phyloP scores from a whole-genome alignment of 306 rosid species.

The Trifolium subterraneum region DNA sequence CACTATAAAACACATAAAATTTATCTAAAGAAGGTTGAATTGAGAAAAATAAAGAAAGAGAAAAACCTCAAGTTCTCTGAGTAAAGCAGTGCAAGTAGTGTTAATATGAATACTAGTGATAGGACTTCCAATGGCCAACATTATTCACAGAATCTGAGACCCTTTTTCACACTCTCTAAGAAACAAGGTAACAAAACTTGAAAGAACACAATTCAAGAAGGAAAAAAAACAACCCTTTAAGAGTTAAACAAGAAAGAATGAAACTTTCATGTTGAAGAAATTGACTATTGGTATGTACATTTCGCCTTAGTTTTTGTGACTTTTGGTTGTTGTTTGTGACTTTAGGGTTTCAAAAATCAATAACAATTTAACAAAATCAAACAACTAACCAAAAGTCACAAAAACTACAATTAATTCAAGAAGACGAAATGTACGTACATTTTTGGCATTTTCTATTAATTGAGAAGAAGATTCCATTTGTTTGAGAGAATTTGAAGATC shows the following conservation, averaged over 20 bases:
- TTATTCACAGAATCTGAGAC: constrained; percentile 52
- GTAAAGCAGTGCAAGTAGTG: constrained; percentile 79
- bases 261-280: constrained; percentile 53
- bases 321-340: too few relatives aligned
- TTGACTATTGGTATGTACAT: too few relatives aligned
- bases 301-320: too few relatives aligned
- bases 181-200: not conserved
- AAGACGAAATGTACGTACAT: too few relatives aligned
- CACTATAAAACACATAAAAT: not conserved
- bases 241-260: constrained; percentile 44
- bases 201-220: not conserved
- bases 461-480: too few relatives aligned
- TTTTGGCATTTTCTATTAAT: too few relatives aligned
- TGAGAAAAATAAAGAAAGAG: constrained; percentile 43
- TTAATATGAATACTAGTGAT: constrained; percentile 57
- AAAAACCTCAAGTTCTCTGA: constrained; percentile 92
- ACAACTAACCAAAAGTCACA: too few relatives aligned
- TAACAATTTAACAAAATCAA: too few relatives aligned
- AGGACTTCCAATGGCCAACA: constrained; percentile 86
- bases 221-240: not conserved
- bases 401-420: too few relatives aligned
- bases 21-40: constrained; percentile 12
- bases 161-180: constrained; percentile 37
- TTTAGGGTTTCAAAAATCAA: not conserved
- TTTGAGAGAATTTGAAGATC: too few relatives aligned